These are phyloP conservation scores for Ulmus americana DNA, from an alignment of 331 rosid species.

Conservation along the genomic window DNA sequence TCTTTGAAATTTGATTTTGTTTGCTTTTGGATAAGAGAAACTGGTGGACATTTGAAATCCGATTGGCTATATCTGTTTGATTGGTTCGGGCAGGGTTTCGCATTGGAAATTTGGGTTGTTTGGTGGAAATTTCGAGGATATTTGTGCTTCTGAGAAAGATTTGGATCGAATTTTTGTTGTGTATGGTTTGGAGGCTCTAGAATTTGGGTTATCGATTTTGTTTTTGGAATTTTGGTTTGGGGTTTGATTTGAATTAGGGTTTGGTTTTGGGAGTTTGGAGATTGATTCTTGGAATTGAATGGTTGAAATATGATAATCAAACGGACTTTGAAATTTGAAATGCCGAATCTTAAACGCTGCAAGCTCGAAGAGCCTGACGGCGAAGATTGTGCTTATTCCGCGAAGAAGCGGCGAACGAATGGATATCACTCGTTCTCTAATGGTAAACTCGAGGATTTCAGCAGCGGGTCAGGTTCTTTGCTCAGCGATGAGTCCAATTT, in stretches of 20 bases:
- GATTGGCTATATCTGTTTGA: slow-evolving; percentile 8
- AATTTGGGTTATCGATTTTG: slow-evolving; percentile 9
- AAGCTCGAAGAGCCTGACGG: slow-evolving; percentile 50
- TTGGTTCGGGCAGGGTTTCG: slow-evolving; percentile 28
- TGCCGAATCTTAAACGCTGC: slow-evolving; percentile 83
- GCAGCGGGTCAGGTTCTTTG: slow-evolving; percentile 56
- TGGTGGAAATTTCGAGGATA: not conserved
- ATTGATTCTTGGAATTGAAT: slow-evolving; percentile 14
- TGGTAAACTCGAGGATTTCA: slow-evolving; percentile 48
- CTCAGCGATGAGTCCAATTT: slow-evolving; percentile 47
- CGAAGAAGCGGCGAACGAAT: slow-evolving; percentile 50
- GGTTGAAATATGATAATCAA: slow-evolving; percentile 59
- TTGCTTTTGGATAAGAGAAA: slow-evolving; percentile 6
- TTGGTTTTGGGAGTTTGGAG: slow-evolving; percentile 18
- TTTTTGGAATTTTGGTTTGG: slow-evolving; percentile 17
- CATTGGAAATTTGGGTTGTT: slow-evolving; percentile 27
- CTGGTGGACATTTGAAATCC: slow-evolving; percentile 10
- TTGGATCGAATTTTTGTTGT: not conserved
- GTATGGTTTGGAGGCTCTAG: not conserved
- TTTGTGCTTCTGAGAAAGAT: not conserved
- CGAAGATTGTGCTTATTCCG: slow-evolving; percentile 32
- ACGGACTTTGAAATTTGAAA: slow-evolving; percentile 59
- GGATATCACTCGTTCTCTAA: slow-evolving; percentile 33
- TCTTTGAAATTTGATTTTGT: not conserved
- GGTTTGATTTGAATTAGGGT: slow-evolving; percentile 55